Conservation (phyloP, 1,139 yeast species). For the Yamadazyma dendronema region DNA sequence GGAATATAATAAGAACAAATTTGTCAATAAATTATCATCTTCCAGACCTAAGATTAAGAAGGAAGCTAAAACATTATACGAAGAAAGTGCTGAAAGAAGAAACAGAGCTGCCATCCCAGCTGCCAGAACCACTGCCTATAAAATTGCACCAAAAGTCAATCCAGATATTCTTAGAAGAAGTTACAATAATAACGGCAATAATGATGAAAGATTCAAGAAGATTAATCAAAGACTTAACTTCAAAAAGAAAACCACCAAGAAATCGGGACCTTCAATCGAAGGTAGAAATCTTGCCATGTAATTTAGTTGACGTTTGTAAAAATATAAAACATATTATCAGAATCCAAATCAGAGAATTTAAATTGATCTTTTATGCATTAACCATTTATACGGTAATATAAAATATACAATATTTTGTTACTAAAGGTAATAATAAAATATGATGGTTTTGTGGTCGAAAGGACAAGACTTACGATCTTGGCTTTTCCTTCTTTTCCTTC, state of each 20-base stretch:
- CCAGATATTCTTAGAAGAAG: slow-evolving; percentile 40
- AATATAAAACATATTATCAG: no score
- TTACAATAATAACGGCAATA: slow-evolving; percentile 45
- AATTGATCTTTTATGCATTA: slow-evolving; percentile 17
- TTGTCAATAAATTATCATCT: slow-evolving; percentile 46
- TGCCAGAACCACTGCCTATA: slow-evolving; percentile 84
- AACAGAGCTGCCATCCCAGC: slow-evolving; percentile 94
- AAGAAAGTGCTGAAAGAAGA: slow-evolving; percentile 88
- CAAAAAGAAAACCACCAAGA: slow-evolving; percentile 49
- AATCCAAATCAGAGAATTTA: no score
- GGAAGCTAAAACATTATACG: slow-evolving; percentile 65
- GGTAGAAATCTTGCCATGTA: slow-evolving; percentile 62
- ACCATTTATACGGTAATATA: slow-evolving; percentile 13
- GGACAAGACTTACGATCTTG: slow-evolving; percentile 75
- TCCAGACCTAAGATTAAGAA: slow-evolving; percentile 32
- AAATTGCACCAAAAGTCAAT: slow-evolving; percentile 83
- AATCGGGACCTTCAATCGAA: slow-evolving; percentile 77
- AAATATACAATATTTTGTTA: slow-evolving; percentile 15
- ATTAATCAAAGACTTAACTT: slow-evolving; percentile 57
- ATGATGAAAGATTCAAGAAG: slow-evolving; percentile 78
- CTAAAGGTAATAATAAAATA: slow-evolving; percentile 7
- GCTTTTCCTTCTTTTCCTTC: slow-evolving; percentile 99
- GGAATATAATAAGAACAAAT: slow-evolving; percentile 64
- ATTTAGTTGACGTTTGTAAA: slow-evolving; percentile 4
- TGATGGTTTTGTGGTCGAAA: slow-evolving; percentile 1